Conservation (phyloP, 2,329 filamentous ascomycete species). For the Ambrosiella cleistominuta region DNA sequence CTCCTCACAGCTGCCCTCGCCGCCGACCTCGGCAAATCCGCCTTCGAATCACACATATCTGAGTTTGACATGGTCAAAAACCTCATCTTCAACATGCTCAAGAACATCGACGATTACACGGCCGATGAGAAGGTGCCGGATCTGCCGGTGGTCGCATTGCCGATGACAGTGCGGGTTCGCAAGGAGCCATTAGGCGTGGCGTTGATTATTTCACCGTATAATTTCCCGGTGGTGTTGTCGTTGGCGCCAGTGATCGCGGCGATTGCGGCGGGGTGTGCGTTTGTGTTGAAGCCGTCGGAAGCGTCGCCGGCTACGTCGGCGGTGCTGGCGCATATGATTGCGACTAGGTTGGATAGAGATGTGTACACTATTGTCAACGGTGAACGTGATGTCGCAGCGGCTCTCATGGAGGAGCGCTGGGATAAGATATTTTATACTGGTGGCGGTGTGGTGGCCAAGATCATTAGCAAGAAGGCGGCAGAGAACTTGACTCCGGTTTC, state of each 20-base stretch:
- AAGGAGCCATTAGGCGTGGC: constrained; percentile 78
- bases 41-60: constrained; percentile 53
- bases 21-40: constrained; percentile 61
- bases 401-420: constrained; percentile 75
- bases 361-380: constrained; percentile 71
- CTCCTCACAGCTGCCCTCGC: constrained; percentile 58
- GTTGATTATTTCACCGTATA: constrained; percentile 82
- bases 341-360: constrained; percentile 56
- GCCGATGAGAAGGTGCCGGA: constrained; percentile 62
- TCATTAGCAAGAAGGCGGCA: constrained; percentile 79
- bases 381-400: constrained; percentile 59
- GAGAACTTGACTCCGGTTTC: constrained; percentile 73
- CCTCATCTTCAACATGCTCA: constrained; percentile 62
- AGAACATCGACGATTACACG: constrained; percentile 64
- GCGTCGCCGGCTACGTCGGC: constrained; percentile 57
- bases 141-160: constrained; percentile 29
- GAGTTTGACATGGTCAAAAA: constrained; percentile 67
- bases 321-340: constrained; percentile 62
- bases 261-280: constrained; percentile 82
- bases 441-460: constrained; percentile 57
- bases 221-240: constrained; percentile 75
- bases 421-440: constrained; percentile 98
- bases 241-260: constrained; percentile 70
- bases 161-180: constrained; percentile 57
- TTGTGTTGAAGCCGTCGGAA: constrained; percentile 82